A percentile compares a stretch with the other conserved stretches of the same genome.
Conservation (phyloP, 129 eudicot genomes). For the Oenanthe sinensis region DNA sequence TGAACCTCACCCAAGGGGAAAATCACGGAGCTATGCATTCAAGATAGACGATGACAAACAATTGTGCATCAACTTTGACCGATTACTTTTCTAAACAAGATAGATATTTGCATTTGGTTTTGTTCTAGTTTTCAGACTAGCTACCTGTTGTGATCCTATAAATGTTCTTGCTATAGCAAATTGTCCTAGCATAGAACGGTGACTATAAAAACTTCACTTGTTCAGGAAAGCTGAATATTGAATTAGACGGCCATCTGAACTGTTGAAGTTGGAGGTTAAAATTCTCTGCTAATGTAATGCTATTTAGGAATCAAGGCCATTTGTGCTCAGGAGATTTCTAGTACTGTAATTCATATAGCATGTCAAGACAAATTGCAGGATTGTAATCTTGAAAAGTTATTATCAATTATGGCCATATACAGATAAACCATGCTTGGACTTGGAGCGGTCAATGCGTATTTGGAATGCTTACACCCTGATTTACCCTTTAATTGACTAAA, state of each 20-base stretch:
- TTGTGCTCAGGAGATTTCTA: not conserved
- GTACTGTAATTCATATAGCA: not conserved
- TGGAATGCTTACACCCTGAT: not conserved
- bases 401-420: not conserved
- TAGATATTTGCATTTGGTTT: not conserved
- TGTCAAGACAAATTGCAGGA: not conserved
- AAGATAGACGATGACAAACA: not conserved
- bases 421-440: not conserved
- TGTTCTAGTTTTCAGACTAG: not conserved
- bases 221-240: not conserved
- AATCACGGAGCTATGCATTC: not conserved
- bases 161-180: not conserved
- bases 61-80: not conserved
- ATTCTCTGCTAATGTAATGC: not conserved
- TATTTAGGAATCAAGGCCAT: not conserved
- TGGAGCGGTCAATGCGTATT: not conserved
- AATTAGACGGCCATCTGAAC: not conserved
- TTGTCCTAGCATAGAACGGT: not conserved
- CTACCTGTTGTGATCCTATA: not conserved
- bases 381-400: not conserved
- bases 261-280: not conserved
- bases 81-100: not conserved
- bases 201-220: not conserved
- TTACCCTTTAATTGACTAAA: not conserved
- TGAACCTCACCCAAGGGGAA: not conserved